Percentiles rank a stretch among this genome's conserved stretches.
phyloP scores from a whole-genome alignment of 116 monocot species.

The Posidonia oceanica region DNA sequence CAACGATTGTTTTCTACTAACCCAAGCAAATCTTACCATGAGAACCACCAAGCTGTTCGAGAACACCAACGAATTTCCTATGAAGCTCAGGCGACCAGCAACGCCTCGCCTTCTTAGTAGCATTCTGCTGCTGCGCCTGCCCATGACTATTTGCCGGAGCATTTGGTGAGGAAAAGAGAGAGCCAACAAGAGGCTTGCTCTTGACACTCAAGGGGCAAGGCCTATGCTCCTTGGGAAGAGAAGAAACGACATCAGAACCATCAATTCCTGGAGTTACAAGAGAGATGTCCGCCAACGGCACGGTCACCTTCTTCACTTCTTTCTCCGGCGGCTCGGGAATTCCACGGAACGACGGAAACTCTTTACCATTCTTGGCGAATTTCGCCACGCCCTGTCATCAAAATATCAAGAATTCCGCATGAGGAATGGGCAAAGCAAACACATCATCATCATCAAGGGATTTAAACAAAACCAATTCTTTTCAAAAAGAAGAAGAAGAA shows the following conservation, averaged over 20 bases:
- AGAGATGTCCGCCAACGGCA: background rate
- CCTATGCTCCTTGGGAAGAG: background rate
- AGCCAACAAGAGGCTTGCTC: slow-evolving; percentile 1
- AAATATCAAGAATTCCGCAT: no score
- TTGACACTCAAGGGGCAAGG: background rate
- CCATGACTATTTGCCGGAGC: background rate
- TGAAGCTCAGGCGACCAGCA: slow-evolving; percentile 97
- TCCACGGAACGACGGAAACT: background rate
- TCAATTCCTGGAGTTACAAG: slow-evolving; percentile 7
- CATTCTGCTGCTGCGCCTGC: slow-evolving; percentile 3
- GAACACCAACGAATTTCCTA: slow-evolving; percentile 79
- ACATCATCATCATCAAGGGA: background rate
- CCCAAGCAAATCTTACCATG: slow-evolving; percentile 37
- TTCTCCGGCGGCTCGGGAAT: background rate
- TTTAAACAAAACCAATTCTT: background rate
- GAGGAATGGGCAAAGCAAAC: background rate
- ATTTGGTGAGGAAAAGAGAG: slow-evolving; percentile 1
- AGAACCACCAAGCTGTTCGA: slow-evolving; percentile 80
- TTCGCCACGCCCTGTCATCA: no score
- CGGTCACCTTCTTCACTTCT: background rate
- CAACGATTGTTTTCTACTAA: no score
- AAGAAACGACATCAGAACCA: background rate
- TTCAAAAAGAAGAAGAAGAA: slow-evolving; percentile 15
- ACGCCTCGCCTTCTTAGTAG: slow-evolving; percentile 54
- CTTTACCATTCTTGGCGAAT: background rate